Percentiles rank a stretch among this genome's conserved stretches.
phyloP scores from a whole-genome alignment of 441 rosid genomes.

The Daphne laureola region DNA sequence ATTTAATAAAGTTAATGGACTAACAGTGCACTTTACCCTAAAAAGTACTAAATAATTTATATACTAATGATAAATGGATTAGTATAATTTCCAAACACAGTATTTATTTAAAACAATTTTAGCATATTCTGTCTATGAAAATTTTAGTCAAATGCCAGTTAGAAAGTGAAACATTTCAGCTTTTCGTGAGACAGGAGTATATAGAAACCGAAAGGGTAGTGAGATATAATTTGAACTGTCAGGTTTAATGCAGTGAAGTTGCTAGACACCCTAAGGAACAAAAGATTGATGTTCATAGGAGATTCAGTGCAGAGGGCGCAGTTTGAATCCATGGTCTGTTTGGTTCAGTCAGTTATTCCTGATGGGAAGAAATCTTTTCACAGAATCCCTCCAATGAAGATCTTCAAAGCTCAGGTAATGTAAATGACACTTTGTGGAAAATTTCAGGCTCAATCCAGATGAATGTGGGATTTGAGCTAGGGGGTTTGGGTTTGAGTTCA shows the following conservation, averaged over 20 bases:
- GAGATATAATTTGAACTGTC: constrained; percentile 16
- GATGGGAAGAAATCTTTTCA: constrained; percentile 52
- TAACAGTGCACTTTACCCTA: no score
- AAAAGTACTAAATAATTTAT: no score
- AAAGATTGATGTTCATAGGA: constrained; percentile 83
- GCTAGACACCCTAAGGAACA: constrained; percentile 56
- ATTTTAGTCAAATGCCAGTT: no score
- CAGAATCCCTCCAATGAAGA: constrained; percentile 81
- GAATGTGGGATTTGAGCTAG: background rate
- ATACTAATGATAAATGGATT: no score
- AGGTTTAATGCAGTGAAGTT: constrained; percentile 78
- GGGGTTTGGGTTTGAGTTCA: constrained; percentile 17
- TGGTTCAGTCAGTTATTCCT: constrained; percentile 76
- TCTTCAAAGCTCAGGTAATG: constrained; percentile 69
- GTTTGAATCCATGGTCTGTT: constrained; percentile 80
- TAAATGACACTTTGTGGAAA: background rate
- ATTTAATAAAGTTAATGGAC: no score
- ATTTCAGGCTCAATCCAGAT: background rate
- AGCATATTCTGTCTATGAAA: no score
- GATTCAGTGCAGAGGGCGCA: constrained; percentile 88
- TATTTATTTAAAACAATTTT: no score
- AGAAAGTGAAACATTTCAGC: no score
- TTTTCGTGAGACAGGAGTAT: no score
- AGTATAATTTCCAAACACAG: no score
- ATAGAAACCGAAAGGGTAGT: background rate